Evolutionary conservation across 2,329 filamentous ascomycete species (phyloP).

Genomic region (Emergomyces orientalis): DNA sequence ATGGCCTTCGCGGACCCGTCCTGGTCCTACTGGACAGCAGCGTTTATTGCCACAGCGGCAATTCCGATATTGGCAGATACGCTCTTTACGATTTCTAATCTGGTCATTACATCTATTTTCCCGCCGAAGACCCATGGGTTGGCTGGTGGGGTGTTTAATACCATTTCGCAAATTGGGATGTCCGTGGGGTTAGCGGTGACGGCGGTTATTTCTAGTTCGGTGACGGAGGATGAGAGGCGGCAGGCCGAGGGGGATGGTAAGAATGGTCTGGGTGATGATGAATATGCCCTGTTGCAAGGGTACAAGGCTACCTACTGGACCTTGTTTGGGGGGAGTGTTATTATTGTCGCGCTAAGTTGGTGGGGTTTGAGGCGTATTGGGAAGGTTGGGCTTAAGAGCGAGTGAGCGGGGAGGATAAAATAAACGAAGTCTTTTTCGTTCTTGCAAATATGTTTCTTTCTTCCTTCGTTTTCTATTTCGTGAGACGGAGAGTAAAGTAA

Average conservation of each 20-base stretch:
- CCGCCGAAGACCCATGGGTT: slow-evolving; percentile 49
- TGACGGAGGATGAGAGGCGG: background rate
- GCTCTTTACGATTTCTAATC: slow-evolving; percentile 47
- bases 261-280: background rate
- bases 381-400: slow-evolving; percentile 41
- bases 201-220: slow-evolving; percentile 34
- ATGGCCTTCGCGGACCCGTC: slow-evolving; percentile 45
- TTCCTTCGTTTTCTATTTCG: background rate
- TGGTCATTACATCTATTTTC: slow-evolving; percentile 48
- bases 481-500: background rate
- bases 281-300: slow-evolving; percentile 39
- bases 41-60: slow-evolving; percentile 32
- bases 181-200: slow-evolving; percentile 45
- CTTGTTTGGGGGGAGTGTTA: slow-evolving; percentile 40
- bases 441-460: background rate
- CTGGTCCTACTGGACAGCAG: slow-evolving; percentile 45
- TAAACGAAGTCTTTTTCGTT: background rate
- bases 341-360: slow-evolving; percentile 31
- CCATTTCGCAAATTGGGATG: slow-evolving; percentile 47
- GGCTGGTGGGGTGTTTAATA: slow-evolving; percentile 54
- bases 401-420: slow-evolving; percentile 2
- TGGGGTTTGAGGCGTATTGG: slow-evolving; percentile 41
- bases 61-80: slow-evolving; percentile 21
- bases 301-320: slow-evolving; percentile 48
- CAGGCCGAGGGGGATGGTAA: slow-evolving; percentile 21